phyloP scores from a whole-genome alignment of 2,329 filamentous ascomycete genomes.

The Cytospora leucostoma region DNA sequence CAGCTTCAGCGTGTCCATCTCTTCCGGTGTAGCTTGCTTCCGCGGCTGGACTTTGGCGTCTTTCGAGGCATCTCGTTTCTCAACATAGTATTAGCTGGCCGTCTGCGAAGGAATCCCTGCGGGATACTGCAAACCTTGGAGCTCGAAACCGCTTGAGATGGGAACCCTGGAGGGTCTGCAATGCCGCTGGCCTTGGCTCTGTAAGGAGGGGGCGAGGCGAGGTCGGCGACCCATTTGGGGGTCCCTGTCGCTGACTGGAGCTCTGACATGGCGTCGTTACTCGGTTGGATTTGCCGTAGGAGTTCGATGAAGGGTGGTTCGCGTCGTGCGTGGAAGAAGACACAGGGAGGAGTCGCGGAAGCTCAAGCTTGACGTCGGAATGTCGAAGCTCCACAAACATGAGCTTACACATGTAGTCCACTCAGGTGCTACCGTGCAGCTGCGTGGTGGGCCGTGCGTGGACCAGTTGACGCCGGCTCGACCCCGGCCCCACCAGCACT shows the following conservation, averaged over 20 bases:
- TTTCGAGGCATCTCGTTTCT: constrained; percentile 53
- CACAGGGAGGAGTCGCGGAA: not conserved
- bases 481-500: not conserved
- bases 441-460: constrained; percentile 19
- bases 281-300: not conserved
- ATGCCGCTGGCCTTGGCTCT: constrained; percentile 66
- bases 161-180: constrained; percentile 85
- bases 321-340: not conserved
- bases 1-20: constrained; percentile 93
- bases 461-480: not conserved
- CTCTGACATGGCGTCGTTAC: constrained; percentile 33
- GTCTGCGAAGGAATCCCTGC: constrained; percentile 10
- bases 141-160: constrained; percentile 49
- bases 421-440: not conserved
- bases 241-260: constrained; percentile 32
- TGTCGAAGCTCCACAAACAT: not conserved
- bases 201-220: constrained; percentile 68
- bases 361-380: constrained; percentile 1
- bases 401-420: constrained; percentile 6
- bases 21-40: constrained; percentile 71
- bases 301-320: not conserved
- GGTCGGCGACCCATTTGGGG: constrained; percentile 82
- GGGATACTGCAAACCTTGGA: constrained; percentile 54
- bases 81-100: not conserved
- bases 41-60: constrained; percentile 54